Evolutionary conservation across 164 flowering plant genomes (phyloP).

Genomic region (Houttuynia cordata): DNA sequence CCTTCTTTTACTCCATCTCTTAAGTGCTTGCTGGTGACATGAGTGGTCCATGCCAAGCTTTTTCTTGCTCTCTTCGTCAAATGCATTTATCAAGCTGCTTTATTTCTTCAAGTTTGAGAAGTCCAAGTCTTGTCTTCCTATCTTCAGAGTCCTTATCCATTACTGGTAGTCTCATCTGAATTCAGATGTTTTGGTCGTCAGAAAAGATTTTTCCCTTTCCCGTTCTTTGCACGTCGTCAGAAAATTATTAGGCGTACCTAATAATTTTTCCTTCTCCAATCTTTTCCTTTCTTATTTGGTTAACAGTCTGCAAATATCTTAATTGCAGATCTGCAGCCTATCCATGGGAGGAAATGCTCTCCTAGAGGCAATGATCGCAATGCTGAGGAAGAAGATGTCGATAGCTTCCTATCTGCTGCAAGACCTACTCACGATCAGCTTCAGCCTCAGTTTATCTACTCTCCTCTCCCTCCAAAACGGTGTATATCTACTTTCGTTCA

Average conservation of each 20-base stretch:
- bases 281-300: neutral
- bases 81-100: neutral
- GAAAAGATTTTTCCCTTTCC: neutral
- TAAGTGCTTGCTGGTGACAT: neutral
- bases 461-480: slow-evolving; percentile 34
- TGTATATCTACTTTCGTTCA: slow-evolving; percentile 6
- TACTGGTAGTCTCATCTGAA: neutral
- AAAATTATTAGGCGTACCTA: no score
- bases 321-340: slow-evolving; percentile 20
- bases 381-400: slow-evolving; percentile 26
- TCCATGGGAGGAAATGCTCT: slow-evolving; percentile 23
- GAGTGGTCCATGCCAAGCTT: neutral
- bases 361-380: slow-evolving; percentile 25
- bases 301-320: neutral
- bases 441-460: slow-evolving; percentile 20
- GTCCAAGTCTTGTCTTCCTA: no score
- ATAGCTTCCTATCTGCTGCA: slow-evolving; percentile 15
- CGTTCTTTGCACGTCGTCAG: neutral
- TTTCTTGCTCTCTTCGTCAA: neutral
- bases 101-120: neutral
- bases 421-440: slow-evolving; percentile 20
- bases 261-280: no score
- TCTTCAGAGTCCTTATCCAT: no score
- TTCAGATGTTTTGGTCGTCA: neutral
- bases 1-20: neutral